Percentiles rank a stretch among this genome's conserved stretches.
Conservation (phyloP, 148 eudicot species). For the Agrostemma githago region DNA sequence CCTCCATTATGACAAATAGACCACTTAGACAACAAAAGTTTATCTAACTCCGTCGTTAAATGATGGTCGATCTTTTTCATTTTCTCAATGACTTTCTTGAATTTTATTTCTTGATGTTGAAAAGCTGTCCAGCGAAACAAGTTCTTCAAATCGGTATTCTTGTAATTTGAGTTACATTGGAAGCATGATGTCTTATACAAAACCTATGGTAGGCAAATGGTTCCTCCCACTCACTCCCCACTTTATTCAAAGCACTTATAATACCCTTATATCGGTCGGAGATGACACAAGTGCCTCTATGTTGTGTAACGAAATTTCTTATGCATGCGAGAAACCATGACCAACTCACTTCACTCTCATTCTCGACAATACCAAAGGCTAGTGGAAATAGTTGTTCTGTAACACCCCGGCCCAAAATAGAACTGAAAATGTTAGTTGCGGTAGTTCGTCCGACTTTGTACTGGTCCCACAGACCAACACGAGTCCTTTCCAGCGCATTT, state of each 20-base stretch:
- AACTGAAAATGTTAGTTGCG: too few species aligned
- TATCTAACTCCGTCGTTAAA: background rate
- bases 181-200: background rate
- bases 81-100: background rate
- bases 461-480: too few species aligned
- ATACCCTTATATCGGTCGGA: background rate
- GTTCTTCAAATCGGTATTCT: background rate
- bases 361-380: too few species aligned
- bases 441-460: too few species aligned
- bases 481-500: too few species aligned
- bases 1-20: background rate
- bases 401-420: too few species aligned
- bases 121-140: too few species aligned
- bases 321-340: too few species aligned
- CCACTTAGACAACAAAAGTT: background rate
- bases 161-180: background rate
- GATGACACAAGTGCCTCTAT: too few species aligned
- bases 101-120: background rate
- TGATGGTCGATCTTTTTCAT: background rate
- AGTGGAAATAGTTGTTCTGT: too few species aligned
- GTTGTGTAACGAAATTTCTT: too few species aligned
- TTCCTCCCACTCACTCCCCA: background rate
- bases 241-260: background rate
- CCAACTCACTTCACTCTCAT: too few species aligned
- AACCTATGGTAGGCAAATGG: background rate